Evolutionary conservation across 2,329 filamentous ascomycete genomes (phyloP).

Genomic region (Didymella sp.): DNA sequence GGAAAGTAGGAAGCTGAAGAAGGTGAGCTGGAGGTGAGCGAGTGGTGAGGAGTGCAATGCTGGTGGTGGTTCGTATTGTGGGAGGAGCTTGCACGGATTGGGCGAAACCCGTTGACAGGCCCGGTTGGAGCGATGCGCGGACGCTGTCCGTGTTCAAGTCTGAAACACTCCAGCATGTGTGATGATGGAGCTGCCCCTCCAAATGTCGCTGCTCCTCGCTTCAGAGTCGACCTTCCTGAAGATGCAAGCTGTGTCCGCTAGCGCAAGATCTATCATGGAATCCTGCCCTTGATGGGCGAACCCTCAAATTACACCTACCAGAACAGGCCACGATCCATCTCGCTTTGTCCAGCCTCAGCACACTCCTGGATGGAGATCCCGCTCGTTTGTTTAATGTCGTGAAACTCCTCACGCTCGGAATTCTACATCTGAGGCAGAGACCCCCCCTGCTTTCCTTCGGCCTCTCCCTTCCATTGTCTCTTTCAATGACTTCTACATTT

Average conservation of each 20-base stretch:
- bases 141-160: conserved; percentile 16
- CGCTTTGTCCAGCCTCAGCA: conserved; percentile 9
- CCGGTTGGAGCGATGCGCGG: conserved; percentile 7
- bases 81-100: conserved; percentile 5
- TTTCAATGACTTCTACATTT: conserved; percentile 26
- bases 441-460: conserved; percentile 3
- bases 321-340: conserved; percentile 14
- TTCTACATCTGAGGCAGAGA: conserved; percentile 24
- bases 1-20: background rate
- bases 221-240: conserved; percentile 18
- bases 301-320: conserved; percentile 20
- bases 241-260: conserved; percentile 13
- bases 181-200: conserved; percentile 14
- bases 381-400: conserved; percentile 33
- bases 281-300: conserved; percentile 12
- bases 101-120: conserved; percentile 14
- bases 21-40: background rate
- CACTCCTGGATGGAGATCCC: conserved; percentile 41
- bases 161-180: conserved; percentile 19
- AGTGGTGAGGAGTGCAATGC: conserved; percentile 9
- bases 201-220: conserved; percentile 17
- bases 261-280: conserved; percentile 17
- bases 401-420: conserved; percentile 34
- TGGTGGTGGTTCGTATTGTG: conserved; percentile 5
- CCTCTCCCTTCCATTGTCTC: conserved; percentile 18